Evolutionary conservation across 2,329 filamentous ascomycete genomes (phyloP), one percentile per base, ranked within the genome.

Genomic region (Penicillium sp.): DNA sequence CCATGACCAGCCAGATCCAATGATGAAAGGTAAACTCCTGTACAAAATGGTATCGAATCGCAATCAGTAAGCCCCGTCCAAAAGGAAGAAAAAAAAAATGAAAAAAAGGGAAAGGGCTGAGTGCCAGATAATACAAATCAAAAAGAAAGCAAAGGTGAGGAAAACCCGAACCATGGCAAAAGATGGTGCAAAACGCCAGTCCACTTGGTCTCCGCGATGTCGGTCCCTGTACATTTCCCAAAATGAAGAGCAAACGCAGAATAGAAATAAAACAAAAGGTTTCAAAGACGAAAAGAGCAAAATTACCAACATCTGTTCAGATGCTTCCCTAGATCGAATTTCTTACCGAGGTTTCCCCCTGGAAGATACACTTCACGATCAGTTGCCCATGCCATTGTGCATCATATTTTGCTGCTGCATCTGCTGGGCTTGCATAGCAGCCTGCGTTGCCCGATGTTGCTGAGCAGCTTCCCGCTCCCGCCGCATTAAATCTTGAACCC

Each of bases 361-460:
- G 13, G 8, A 12, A 21, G 2, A 39, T 21, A 12, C 12, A n/a
- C 9, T 21, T 21, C 36, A 4, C 12, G 10, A 39, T 39, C 60
- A 71, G 48, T 68, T 72, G 5, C 69, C 70, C 65, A 71, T 70
- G 24, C 68, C 70, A 52, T 71, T 73, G 34, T 72, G 68, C 72
- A 74, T 74, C 68, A 74, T 73, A 42, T 70, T 73, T 53, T 73
- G 70, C 21, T 72, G 69, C 54, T 71, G 69, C 52, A 72, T 71
- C 46, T 73, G 71, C 45, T 74, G 70, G 18, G 67, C 67, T 45
- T 71, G 70, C 50, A 70, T 65, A 15, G 65, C 65, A 29, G 65
- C 61, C 28, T 70, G 69, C 2, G 58, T 59, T 28, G 67, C 64
- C 33, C 68, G 68, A 34, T 68, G 65, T 46, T 70, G 70, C 45